These are phyloP conservation scores for Trifolium pratense DNA, from an alignment of 306 rosid genomes.

Conservation along the genomic window DNA sequence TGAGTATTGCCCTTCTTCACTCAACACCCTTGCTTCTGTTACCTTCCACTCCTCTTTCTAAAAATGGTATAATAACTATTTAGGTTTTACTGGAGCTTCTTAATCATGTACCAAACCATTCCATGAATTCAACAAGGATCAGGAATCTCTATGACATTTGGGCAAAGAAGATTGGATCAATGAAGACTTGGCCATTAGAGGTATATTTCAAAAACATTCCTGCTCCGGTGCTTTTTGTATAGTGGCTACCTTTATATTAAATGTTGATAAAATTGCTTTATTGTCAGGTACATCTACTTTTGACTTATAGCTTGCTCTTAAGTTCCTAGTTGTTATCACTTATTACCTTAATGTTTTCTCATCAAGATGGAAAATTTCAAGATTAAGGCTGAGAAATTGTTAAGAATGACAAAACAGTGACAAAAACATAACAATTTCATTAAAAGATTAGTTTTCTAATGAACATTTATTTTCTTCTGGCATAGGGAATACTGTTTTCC, in stretches of 20 bases:
- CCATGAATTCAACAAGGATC: conserved; percentile 45
- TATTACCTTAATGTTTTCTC: conserved; percentile 4
- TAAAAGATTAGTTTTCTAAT: conserved; percentile 16
- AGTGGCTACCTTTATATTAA: conserved; percentile 5
- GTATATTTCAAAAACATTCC: conserved; percentile 46
- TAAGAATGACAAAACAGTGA: conserved; percentile 11
- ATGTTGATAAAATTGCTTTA: conserved; percentile 14
- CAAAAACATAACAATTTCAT: not conserved
- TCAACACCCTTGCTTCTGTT: not conserved
- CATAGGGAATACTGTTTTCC: conserved; percentile 4
- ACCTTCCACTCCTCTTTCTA: not conserved
- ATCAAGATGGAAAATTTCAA: not conserved
- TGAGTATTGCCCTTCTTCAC: not conserved
- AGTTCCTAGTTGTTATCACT: conserved; percentile 5
- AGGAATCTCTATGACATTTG: conserved; percentile 64
- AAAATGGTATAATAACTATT: not conserved
- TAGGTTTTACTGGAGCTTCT: conserved; percentile 75
- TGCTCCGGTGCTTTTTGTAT: conserved; percentile 11
- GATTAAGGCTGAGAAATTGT: conserved; percentile 21
- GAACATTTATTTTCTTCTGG: conserved; percentile 7
- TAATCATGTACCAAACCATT: conserved; percentile 45
- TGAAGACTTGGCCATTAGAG: conserved; percentile 58
- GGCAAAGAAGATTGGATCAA: conserved; percentile 63
- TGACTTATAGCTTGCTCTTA: conserved; percentile 9
- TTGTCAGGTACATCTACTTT: not conserved